Base-by-base conservation (phyloP, 805 yeast species). In the Ogataea nitratoaversa region DNA sequence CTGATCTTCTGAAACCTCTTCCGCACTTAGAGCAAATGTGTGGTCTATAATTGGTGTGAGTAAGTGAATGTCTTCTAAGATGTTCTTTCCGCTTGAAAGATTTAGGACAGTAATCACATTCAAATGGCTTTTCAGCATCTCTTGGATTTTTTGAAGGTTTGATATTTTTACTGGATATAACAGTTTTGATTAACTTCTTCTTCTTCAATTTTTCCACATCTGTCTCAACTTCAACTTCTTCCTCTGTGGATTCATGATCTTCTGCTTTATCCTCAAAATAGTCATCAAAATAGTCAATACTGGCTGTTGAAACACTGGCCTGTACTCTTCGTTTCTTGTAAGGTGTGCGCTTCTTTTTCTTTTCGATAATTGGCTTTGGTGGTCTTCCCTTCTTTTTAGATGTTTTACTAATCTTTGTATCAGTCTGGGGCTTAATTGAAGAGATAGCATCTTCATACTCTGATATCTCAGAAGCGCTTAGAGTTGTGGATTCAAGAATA, bases 81-180 rank as follows among this genome's bases (percentile, higher is more conserved):
- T 56, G 55, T 34, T 57, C 57, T 33, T 51, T 52, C 17, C 62
- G 38, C n/a, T 56, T 51, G 41, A 57, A 57, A 5, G 55, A 45
- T 28, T 50, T 52, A 4, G 48, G 36, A 41, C 62, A 57, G 27
- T 49, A 50, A 16, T 52, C 49, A 35, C 62, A 57, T 36, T 51
- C 51, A 33, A 42, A 47, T 19, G 54, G 48, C 30, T 50, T 47
- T 20, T 43, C 40, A 7, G 47, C 43, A 20, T 50, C 49, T 24
- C 36, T 41, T 16, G 56, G 54, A 38, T 48, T 44, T 5, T 34
- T 34, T 2, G 52, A 37, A 12, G 56, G 50, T 32, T 39, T 49
- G 38, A 52, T 52, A 20, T 52, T 51, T 34, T 44, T 50, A 25
- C 52, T 46, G 4, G 56, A 50, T 17, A 52, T 48, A 18, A 52